Conservation (phyloP, 192 early-diverging fungal genomes). For the Fimicolochytrium jonesii region DNA sequence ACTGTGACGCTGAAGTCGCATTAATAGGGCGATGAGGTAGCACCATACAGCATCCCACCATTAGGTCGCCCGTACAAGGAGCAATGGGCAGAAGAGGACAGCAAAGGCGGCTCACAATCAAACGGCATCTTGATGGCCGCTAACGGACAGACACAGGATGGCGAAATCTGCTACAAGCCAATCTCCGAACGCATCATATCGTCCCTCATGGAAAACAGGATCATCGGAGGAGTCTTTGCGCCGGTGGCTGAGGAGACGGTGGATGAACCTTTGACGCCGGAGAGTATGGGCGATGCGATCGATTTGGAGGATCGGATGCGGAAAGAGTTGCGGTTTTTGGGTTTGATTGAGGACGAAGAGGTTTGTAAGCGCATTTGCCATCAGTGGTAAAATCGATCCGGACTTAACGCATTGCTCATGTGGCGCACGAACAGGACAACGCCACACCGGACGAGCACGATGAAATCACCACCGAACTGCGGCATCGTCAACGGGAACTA, state of each 20-base stretch:
- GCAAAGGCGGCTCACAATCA: too few species aligned
- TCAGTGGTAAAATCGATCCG: too few species aligned
- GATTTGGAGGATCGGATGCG: constrained; percentile 79
- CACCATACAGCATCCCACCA: constrained; percentile 73
- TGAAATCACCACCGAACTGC: constrained; percentile 50
- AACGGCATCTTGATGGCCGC: too few species aligned
- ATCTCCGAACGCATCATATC: constrained; percentile 73
- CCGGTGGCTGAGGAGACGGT: constrained; percentile 25
- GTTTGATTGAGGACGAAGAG: constrained; percentile 74
- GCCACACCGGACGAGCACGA: constrained; percentile 24
- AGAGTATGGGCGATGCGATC: constrained; percentile 45
- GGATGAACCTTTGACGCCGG: neutral
- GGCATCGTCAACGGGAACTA: constrained; percentile 65
- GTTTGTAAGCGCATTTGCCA: too few species aligned
- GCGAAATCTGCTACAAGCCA: constrained; percentile 60
- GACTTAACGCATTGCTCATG: too few species aligned
- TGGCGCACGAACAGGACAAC: too few species aligned
- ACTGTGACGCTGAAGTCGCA: too few species aligned
- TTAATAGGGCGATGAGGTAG: constrained; percentile 58
- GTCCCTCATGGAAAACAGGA: constrained; percentile 62
- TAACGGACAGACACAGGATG: constrained; percentile 40
- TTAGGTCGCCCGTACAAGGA: constrained; percentile 72
- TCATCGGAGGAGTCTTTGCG: constrained; percentile 21
- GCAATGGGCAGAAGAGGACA: constrained; percentile 57
- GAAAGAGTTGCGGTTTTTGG: constrained; percentile 78